A percentile compares a stretch with the other conserved stretches of the same genome.
Evolutionary conservation across 1,284 basidiomycete species (phyloP).

Genomic region (Cutaneotrichosporon dermatis): DNA sequence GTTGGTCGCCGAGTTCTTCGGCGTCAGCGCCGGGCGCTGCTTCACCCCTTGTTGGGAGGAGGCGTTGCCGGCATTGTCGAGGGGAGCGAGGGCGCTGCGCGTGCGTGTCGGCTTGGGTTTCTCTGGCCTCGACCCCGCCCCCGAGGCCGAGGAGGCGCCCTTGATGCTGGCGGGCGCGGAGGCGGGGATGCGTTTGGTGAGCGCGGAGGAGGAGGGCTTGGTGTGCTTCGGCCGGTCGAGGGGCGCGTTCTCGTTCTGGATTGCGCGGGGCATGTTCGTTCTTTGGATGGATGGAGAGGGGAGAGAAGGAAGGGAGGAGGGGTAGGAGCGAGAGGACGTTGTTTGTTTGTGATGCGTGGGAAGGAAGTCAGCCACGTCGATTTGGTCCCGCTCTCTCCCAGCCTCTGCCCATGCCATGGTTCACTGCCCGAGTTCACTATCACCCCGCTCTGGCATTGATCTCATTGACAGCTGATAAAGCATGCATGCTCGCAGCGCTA

Average conservation of each 20-base stretch:
- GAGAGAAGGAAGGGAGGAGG: not conserved
- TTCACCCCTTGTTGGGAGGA: not conserved
- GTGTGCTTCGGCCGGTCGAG: not conserved
- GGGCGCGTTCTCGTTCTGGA: not conserved
- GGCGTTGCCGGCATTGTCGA: not conserved
- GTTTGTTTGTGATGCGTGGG: not conserved
- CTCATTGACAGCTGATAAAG: too few relatives aligned
- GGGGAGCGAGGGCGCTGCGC: not conserved
- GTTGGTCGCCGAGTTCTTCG: not conserved
- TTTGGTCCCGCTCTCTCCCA: not conserved
- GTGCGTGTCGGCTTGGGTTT: not conserved
- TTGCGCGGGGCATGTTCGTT: not conserved
- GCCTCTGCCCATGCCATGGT: not conserved
- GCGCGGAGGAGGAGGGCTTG: not conserved
- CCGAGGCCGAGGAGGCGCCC: not conserved
- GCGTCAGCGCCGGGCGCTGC: not conserved
- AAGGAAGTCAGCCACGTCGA: constrained; percentile 1
- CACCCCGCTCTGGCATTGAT: too few relatives aligned
- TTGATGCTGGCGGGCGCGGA: not conserved
- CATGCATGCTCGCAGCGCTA: too few relatives aligned
- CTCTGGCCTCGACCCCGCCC: not conserved
- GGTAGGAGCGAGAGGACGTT: not conserved
- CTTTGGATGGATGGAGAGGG: not conserved
- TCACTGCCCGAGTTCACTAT: too few relatives aligned
- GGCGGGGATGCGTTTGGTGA: not conserved